Evolutionary conservation across 192 early-diverging fungal species (phyloP).

Genomic region (Coemansia erecta): DNA sequence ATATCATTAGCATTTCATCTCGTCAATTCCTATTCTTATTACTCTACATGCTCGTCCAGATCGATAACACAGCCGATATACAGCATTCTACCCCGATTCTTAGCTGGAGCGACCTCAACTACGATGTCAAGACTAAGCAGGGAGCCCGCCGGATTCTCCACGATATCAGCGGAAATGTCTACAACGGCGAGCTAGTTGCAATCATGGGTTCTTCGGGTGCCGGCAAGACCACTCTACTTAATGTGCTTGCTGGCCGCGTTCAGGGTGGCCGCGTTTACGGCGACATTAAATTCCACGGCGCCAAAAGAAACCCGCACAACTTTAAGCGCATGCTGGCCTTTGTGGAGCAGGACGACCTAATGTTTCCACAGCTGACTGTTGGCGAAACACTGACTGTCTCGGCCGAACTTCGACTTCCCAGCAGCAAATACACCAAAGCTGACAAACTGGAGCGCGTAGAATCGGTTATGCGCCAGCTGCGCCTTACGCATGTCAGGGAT

Average conservation of each 20-base stretch:
- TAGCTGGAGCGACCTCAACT: constrained; percentile 36
- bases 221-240: constrained; percentile 87
- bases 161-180: constrained; percentile 69
- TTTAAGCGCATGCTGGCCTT: constrained; percentile 72
- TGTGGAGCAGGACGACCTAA: constrained; percentile 91
- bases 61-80: no score
- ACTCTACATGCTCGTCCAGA: no score
- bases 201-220: constrained; percentile 91
- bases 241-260: constrained; percentile 79
- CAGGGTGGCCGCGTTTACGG: constrained; percentile 67
- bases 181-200: constrained; percentile 86
- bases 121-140: constrained; percentile 39
- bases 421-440: constrained; percentile 61
- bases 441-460: constrained; percentile 66
- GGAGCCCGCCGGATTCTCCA: constrained; percentile 58
- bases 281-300: constrained; percentile 76
- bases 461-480: constrained; percentile 80
- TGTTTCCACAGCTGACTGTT: constrained; percentile 83
- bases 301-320: constrained; percentile 56
- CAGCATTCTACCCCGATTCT: constrained; percentile 20
- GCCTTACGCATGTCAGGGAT: constrained; percentile 80
- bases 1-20: no score
- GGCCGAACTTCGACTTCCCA: constrained; percentile 74
- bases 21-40: no score
- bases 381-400: constrained; percentile 85